Percentiles rank a stretch among this genome's conserved stretches.
Conservation (phyloP, 225 moss, liverwort and hornwort species). For the Physcomitrellopsis africana region DNA sequence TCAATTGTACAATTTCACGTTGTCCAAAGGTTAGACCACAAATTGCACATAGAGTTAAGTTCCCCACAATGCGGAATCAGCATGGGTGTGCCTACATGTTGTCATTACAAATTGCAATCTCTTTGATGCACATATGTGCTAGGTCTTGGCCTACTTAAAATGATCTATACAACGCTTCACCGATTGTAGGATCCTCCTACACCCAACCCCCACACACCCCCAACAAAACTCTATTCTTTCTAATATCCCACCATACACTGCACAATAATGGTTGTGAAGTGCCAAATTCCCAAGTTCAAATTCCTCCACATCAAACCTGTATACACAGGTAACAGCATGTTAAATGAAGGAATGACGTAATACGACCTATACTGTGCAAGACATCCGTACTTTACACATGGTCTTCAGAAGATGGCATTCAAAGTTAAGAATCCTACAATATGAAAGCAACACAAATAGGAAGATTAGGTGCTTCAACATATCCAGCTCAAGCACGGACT, state of each 20-base stretch:
- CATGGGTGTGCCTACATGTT: too few relatives aligned
- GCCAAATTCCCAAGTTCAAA: neutral
- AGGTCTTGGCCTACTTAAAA: neutral
- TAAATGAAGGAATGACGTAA: neutral
- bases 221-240: neutral
- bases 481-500: neutral
- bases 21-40: too few relatives aligned
- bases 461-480: neutral
- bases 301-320: constrained; percentile 5
- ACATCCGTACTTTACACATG: neutral
- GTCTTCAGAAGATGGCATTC: neutral
- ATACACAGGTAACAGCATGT: neutral
- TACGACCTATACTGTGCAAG: neutral
- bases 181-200: neutral
- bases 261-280: neutral
- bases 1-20: too few relatives aligned
- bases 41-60: too few relatives aligned
- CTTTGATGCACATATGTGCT: neutral
- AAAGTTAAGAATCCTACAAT: neutral
- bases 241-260: neutral
- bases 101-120: neutral
- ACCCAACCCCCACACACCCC: too few relatives aligned
- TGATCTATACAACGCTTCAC: too few relatives aligned
- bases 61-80: too few relatives aligned
- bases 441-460: neutral